Base-by-base conservation (phyloP, 1,284 basidiomycete genomes). In the Sporisorium sorghi region DNA sequence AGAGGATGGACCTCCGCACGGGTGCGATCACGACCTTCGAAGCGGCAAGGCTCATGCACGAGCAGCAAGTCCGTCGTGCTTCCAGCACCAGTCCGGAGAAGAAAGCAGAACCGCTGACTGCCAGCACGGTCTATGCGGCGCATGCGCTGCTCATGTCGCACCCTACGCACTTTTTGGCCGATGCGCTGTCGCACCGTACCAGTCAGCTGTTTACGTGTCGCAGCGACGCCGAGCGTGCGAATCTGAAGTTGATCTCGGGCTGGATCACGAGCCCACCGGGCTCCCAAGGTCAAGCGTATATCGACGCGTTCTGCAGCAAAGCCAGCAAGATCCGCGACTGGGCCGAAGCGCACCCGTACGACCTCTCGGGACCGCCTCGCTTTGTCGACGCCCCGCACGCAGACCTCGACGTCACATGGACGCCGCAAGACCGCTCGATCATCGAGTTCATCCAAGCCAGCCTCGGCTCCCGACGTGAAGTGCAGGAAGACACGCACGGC, bases 91-190 rank as follows among this genome's bases (percentile, higher is more conserved):
- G 24, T 26, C 23, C 3, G 26, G 40, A 12, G 30, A 4, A 5
- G 33, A 17, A 17, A 37, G 39, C 26, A 17, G 44, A 33, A 32
- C 33, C 48, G 19, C 28, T 76, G 17, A 71, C 67, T n/a, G 64
- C 72, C 4, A 49, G 64, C 42, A 79, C 72, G 10, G 79, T 88
- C 10, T 89, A 92, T 67, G 92, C 91, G 0, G 87, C 91, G 0
- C 93, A 97, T 85, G 88, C 88, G 59, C 88, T 90, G 66, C 85
- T 97, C 69, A 91, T 96, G 89, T 84, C 86, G 10, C 86, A 88
- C 14, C 83, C 89, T 1, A 79, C 88, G 19, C 85, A 90, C 49
- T 98, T 92, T 75, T 82, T 91, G 21, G 89, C 90, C 0, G 87
- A 90, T 54, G 84, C 86, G 23, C 83, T 86, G 32, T 85, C 87